These are phyloP conservation scores for Plasmodium knowlesi DNA, from an alignment of 169 alveolate genomes.

Conservation along the genomic window DNA sequence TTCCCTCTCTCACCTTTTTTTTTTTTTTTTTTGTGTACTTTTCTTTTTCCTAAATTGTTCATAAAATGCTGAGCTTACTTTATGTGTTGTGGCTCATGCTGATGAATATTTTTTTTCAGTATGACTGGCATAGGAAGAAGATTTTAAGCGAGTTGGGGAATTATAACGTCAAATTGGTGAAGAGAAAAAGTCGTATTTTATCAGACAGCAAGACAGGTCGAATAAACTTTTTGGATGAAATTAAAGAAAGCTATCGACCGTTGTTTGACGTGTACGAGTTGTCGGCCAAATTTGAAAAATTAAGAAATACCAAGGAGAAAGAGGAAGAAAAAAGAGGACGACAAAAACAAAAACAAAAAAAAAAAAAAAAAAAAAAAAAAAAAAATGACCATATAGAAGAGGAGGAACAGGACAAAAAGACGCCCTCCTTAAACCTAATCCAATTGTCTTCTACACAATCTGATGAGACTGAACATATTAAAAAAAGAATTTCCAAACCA, in stretches of 20 bases:
- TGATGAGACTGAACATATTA: not conserved
- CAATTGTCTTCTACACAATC: not conserved
- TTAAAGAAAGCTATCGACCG: conserved; percentile 14
- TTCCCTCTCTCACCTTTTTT: not conserved
- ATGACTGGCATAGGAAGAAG: not conserved
- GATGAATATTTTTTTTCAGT: conserved; percentile 15
- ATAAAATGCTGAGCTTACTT: conserved; percentile 28
- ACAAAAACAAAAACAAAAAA: not conserved
- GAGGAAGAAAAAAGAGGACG: not conserved
- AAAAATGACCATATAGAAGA: not conserved
- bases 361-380: not conserved
- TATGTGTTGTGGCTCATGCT: conserved; percentile 46
- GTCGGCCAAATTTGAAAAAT: conserved; percentile 37
- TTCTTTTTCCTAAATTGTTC: not conserved
- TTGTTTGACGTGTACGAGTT: conserved; percentile 41
- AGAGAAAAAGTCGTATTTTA: conserved; percentile 7
- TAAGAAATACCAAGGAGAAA: conserved; percentile 1
- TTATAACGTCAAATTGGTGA: conserved; percentile 17
- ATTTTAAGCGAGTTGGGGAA: not conserved
- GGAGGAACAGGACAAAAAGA: not conserved
- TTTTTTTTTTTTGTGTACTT: not conserved
- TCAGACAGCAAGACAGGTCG: not conserved
- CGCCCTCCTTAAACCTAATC: not conserved
- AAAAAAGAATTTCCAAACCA: not conserved
- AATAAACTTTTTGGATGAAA: conserved; percentile 1